Percentiles rank a stretch among this genome's conserved stretches.
Conservation (phyloP, 2,329 filamentous ascomycete genomes). For the Pseudocercospora cruenta region DNA sequence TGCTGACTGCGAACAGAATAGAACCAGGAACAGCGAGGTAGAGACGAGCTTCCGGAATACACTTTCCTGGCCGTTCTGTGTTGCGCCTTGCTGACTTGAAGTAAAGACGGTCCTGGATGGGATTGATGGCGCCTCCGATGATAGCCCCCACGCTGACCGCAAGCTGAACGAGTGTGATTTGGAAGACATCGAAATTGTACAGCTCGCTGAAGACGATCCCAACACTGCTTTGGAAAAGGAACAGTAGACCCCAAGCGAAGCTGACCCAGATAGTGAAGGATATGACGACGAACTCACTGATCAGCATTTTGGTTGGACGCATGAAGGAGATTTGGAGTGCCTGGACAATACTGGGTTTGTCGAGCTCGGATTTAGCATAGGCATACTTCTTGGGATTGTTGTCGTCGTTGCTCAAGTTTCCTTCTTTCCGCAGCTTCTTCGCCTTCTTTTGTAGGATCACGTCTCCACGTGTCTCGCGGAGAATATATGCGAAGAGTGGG, state of each 20-base stretch:
- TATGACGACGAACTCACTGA: slow-evolving; percentile 35
- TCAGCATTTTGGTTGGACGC: slow-evolving; percentile 34
- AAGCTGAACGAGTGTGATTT: slow-evolving; percentile 46
- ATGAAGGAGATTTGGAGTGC: slow-evolving; percentile 35
- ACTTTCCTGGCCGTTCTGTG: slow-evolving; percentile 32
- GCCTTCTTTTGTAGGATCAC: slow-evolving; percentile 42
- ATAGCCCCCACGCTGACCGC: slow-evolving; percentile 48
- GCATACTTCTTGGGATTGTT: slow-evolving; percentile 10
- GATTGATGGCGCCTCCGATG: slow-evolving; percentile 42
- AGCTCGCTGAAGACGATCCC: slow-evolving; percentile 42
- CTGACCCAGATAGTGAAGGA: slow-evolving; percentile 48
- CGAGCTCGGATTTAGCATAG: slow-evolving; percentile 31
- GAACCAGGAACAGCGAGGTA: slow-evolving; percentile 48
- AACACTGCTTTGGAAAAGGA: slow-evolving; percentile 51
- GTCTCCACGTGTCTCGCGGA: slow-evolving; percentile 44
- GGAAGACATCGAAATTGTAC: slow-evolving; percentile 43
- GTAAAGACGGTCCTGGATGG: slow-evolving; percentile 46
- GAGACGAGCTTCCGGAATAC: slow-evolving; percentile 47
- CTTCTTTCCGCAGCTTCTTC: slow-evolving; percentile 28
- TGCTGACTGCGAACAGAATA: slow-evolving; percentile 47
- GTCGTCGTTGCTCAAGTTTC: slow-evolving; percentile 18
- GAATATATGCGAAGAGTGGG: slow-evolving; percentile 38
- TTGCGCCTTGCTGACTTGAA: slow-evolving; percentile 39
- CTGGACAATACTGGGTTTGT: slow-evolving; percentile 24
- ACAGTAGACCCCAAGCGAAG: slow-evolving; percentile 47